Percentiles rank a stretch among this genome's conserved stretches.
Evolutionary conservation across 345 rosid genomes (phyloP).

Genomic region (Conringia planisiliqua): DNA sequence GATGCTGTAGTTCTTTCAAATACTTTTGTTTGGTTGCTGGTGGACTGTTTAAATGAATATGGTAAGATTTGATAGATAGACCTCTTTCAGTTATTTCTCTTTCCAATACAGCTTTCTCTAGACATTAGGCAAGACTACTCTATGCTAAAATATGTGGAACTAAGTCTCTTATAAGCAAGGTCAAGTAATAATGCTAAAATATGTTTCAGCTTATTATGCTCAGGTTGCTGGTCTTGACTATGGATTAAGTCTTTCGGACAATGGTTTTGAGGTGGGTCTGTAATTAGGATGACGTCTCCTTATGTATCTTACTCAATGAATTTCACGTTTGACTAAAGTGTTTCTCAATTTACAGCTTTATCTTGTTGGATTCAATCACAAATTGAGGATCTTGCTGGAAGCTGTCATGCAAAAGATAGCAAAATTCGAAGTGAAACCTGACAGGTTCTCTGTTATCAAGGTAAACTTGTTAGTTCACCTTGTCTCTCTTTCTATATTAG

Average conservation of each 20-base stretch:
- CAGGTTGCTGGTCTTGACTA: slow-evolving; percentile 75
- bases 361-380: slow-evolving; percentile 80
- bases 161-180: no score
- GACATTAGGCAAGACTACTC: neutral
- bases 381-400: slow-evolving; percentile 71
- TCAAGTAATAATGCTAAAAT: neutral
- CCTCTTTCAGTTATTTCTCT: neutral
- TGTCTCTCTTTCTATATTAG: neutral
- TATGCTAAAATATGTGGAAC: no score
- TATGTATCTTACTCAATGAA: neutral
- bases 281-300: neutral
- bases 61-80: slow-evolving; percentile 30
- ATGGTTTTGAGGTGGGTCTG: slow-evolving; percentile 67
- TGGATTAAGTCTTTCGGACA: slow-evolving; percentile 33
- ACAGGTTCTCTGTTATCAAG: slow-evolving; percentile 82
- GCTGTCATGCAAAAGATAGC: slow-evolving; percentile 62
- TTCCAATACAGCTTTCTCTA: neutral
- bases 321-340: neutral
- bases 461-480: slow-evolving; percentile 33
- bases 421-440: slow-evolving; percentile 68
- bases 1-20: slow-evolving; percentile 60
- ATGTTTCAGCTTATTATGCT: slow-evolving; percentile 81
- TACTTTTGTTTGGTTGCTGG: slow-evolving; percentile 56
- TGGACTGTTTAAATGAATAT: slow-evolving; percentile 87
- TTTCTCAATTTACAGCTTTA: slow-evolving; percentile 46